These are phyloP conservation scores for Phytopythium mirpurense DNA, from an alignment of 352 stramenopile species.

Conservation along the genomic window DNA sequence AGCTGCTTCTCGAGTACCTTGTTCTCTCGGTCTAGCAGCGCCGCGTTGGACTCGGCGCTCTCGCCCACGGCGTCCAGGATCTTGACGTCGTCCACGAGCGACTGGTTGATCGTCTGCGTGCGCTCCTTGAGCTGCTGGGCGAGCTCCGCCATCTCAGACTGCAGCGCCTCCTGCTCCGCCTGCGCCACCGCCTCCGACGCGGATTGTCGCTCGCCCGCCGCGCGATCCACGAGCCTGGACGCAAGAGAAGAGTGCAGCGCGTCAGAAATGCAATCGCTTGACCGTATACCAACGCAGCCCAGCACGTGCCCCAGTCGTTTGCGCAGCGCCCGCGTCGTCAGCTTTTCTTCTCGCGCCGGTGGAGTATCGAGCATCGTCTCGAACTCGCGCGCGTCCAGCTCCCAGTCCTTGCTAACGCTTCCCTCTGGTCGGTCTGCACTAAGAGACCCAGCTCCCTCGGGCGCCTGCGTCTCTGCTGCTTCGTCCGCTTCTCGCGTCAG, in stretches of 20 bases:
- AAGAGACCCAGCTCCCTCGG: not conserved
- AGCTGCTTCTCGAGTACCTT: conserved; percentile 54
- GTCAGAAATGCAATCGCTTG: too few relatives aligned
- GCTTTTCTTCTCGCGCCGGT: conserved; percentile 29
- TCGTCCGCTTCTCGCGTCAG: not conserved
- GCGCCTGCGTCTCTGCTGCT: not conserved
- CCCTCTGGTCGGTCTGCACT: not conserved
- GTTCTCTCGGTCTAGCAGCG: conserved; percentile 58
- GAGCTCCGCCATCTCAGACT: conserved; percentile 72
- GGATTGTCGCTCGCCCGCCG: conserved; percentile 15
- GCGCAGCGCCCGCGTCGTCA: conserved; percentile 49
- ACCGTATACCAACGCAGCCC: too few relatives aligned
- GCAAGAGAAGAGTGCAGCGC: too few relatives aligned
- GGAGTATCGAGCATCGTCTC: conserved; percentile 49
- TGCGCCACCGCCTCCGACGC: conserved; percentile 38
- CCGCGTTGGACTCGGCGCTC: conserved; percentile 61
- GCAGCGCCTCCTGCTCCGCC: conserved; percentile 63
- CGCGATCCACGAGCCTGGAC: conserved; percentile 31
- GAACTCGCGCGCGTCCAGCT: conserved; percentile 49
- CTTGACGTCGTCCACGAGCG: conserved; percentile 60
- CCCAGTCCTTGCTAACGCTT: not conserved
- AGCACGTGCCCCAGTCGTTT: conserved; percentile 46
- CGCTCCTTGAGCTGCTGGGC: conserved; percentile 67
- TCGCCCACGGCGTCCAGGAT: conserved; percentile 71
- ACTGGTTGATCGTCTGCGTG: conserved; percentile 73